Base-by-base conservation (phyloP, 225 moss, liverwort and hornwort genomes). In the Lunularia cruciata region DNA sequence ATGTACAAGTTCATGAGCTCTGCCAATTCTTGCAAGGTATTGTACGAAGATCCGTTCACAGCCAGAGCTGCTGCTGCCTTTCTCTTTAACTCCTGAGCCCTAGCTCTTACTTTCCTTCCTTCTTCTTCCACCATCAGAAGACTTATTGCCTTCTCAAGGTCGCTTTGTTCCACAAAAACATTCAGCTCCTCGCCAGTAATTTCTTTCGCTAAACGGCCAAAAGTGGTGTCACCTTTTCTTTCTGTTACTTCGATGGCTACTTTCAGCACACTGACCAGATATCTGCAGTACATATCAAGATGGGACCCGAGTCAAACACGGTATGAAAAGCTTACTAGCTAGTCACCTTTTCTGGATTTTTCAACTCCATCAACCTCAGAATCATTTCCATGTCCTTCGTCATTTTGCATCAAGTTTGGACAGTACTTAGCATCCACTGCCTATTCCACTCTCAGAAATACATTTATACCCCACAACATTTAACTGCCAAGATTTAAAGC, bases 61-160 rank as follows among this genome's bases (percentile, higher is more conserved):
- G 58, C 54, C 16, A 73, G 37, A 55, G 62, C 78, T 37, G 53
- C 73, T 38, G 56, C 37, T 1, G 42, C 63, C 18, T 73, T 68
- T 56, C 20, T 45, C 69, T 60, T 35, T 5, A 67, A 34, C 42
- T 61, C 37, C 37, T 59, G 20, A 23, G 55, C 71, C 23, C 61
- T 52, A 6, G 34, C 47, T 58, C 33, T 59, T 36, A 67, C 38
- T 13, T 28, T 57, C 45, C 43, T 56, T 26, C 75, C 75, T 47
- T 62, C 67, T 47, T 59, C 9, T 33, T 67, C 60, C 22, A 46
- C 60, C 79, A 79, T 79, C 37, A 79, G 12, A 1, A 66, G 36
- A 8, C 43, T 57, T 31, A 79, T 63, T 15, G 70, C 71, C 51
- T 70, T 55, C 71, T 73, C 75, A 28, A 73, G 63, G 2, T 79